Conservation (phyloP, 306 rosid genomes). For the Ammopiptanthus mongolicus region DNA sequence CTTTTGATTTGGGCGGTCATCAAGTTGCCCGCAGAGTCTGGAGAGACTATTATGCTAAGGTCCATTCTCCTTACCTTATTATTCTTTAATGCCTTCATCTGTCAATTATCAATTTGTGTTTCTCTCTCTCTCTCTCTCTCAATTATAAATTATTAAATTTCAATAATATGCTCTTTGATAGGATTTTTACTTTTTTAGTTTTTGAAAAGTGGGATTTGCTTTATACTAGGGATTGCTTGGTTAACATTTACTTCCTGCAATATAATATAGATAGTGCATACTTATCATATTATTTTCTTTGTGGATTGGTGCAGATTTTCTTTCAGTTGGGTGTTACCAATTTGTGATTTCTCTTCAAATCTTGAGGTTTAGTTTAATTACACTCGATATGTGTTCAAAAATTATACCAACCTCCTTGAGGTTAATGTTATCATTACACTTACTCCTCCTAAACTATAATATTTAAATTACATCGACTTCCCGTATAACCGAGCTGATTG, state of each 20-base stretch:
- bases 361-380: too few relatives aligned
- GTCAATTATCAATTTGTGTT: background rate
- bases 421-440: too few relatives aligned
- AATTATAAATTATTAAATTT: background rate
- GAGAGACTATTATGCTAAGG: constrained; percentile 65
- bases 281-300: background rate
- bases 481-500: too few relatives aligned
- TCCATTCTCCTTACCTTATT: background rate
- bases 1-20: constrained; percentile 68
- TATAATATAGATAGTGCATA: background rate
- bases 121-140: background rate
- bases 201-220: background rate
- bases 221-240: background rate
- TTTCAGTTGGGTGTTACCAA: background rate
- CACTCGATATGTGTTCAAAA: too few relatives aligned
- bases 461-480: too few relatives aligned
- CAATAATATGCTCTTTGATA: background rate
- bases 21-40: constrained; percentile 61
- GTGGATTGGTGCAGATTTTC: background rate
- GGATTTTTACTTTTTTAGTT: background rate
- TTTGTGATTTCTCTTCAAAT: background rate
- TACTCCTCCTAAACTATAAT: too few relatives aligned
- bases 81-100: background rate
- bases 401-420: too few relatives aligned
- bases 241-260: background rate